Conservation (phyloP, 495 filamentous ascomycete genomes). For the Lasiosphaeria miniovina region DNA sequence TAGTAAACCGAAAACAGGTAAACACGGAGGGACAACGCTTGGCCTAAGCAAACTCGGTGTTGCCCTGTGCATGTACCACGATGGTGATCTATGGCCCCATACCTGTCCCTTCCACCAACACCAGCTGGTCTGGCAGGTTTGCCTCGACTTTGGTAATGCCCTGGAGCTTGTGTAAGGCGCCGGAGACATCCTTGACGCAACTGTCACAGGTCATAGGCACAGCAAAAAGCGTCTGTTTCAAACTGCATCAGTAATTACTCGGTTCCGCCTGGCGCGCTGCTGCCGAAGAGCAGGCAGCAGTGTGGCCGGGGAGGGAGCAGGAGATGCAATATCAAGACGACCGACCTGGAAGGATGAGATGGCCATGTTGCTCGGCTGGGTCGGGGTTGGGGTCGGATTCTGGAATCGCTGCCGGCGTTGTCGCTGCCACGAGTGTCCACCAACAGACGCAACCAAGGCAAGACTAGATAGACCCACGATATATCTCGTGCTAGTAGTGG, state of each 20-base stretch:
- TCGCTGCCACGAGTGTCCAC: constrained; percentile 17
- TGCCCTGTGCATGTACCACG: neutral
- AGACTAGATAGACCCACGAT: constrained; percentile 19
- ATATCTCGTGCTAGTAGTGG: constrained; percentile 4
- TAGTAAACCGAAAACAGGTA: neutral
- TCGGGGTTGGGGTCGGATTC: neutral
- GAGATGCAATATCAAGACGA: too few species aligned
- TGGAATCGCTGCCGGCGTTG: constrained; percentile 3
- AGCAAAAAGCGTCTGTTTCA: constrained; percentile 79
- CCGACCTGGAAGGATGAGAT: neutral
- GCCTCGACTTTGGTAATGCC: constrained; percentile 69
- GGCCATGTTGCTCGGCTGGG: neutral
- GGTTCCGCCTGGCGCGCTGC: neutral
- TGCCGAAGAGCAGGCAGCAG: neutral
- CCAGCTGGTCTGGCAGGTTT: constrained; percentile 63
- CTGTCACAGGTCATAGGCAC: constrained; percentile 88
- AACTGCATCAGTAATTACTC: constrained; percentile 16
- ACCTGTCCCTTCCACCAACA: constrained; percentile 67
- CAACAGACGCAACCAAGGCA: constrained; percentile 18
- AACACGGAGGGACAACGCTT: too few species aligned
- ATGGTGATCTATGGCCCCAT: constrained; percentile 14
- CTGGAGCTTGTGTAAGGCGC: constrained; percentile 66
- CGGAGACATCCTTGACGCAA: constrained; percentile 82
- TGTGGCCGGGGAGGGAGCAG: neutral
- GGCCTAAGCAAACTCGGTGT: too few species aligned